Base-by-base conservation (phyloP, 192 early-diverging fungal species). In the Coemansia sp. region DNA sequence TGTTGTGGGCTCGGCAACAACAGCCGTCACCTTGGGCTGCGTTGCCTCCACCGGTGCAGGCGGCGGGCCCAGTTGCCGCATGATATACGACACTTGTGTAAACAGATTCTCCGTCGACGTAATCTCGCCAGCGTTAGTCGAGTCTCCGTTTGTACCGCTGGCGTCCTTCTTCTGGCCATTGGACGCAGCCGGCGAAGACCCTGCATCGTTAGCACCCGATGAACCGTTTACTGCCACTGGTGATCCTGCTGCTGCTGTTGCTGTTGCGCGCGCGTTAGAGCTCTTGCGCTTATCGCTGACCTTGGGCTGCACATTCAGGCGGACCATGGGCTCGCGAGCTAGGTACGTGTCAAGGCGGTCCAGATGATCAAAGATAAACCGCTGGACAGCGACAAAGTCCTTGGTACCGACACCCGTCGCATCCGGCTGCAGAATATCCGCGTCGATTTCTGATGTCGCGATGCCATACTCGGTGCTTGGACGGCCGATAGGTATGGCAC, bases 11-110 rank as follows among this genome's bases (percentile, higher is more conserved):
- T 76, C 73, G 4, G 66, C 69, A 15, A 67, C 73, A 1, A 73
- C 52, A 4, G 66, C 62, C 3, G 51, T 53, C 14, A 64, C 63
- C 81, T 73, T 69, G 26, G 76, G 64, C 65, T 64, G 71, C 26
- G 51, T 45, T 7, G 30, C 39, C 60, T 84, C 77, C 6, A 46
- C 60, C 4, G 69, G 69, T 24, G 94, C 91, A 11, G 93, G 87
- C 8, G 92, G 90, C 45, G 92, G 90, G n/a, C 95, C 96, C 11
- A 98, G 83, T 65, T 93, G 92, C 18, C 92, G 89, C 57, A 98
- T 73, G 26, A 98, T 71, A 51, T 89, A 92, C 6, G 93, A 92
- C 2, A 98, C 85, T 52, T 91, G 91, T 48, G 90, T 89, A 73
- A 93, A 93, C 21, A 87, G 69, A 12, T 88, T 85, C 71, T 91